Conservation (phyloP, 2,329 filamentous ascomycete genomes). For the Neoarthrinium moseri region DNA sequence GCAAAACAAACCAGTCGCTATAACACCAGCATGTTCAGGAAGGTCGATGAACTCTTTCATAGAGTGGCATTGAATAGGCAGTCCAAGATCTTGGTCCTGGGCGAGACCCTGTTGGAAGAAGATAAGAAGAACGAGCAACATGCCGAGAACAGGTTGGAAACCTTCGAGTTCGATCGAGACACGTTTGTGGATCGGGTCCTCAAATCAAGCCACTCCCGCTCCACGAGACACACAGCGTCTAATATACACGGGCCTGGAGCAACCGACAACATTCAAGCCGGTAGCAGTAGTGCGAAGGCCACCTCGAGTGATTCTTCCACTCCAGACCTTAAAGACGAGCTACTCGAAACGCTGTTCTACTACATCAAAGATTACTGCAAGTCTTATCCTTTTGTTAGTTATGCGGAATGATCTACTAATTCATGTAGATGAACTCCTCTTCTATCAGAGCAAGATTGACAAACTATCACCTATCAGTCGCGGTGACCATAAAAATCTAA, state of each 20-base stretch:
- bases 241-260: no score
- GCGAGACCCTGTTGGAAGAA: neutral
- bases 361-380: neutral
- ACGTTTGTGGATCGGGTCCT: neutral
- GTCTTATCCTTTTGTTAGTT: neutral
- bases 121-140: neutral
- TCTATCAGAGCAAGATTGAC: neutral
- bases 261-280: no score
- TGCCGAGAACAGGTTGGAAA: neutral
- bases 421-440: neutral
- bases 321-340: neutral
- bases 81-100: neutral
- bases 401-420: neutral
- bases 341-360: neutral
- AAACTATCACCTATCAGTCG: neutral
- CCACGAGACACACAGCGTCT: neutral
- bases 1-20: neutral
- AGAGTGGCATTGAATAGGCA: neutral
- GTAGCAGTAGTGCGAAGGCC: no score
- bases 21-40: neutral
- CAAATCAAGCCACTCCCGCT: neutral
- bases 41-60: neutral
- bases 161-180: neutral
- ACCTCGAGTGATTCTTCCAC: no score
- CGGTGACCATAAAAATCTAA: neutral